phyloP scores from a whole-genome alignment of 2,329 filamentous ascomycete genomes.

The Venturia pyrina region DNA sequence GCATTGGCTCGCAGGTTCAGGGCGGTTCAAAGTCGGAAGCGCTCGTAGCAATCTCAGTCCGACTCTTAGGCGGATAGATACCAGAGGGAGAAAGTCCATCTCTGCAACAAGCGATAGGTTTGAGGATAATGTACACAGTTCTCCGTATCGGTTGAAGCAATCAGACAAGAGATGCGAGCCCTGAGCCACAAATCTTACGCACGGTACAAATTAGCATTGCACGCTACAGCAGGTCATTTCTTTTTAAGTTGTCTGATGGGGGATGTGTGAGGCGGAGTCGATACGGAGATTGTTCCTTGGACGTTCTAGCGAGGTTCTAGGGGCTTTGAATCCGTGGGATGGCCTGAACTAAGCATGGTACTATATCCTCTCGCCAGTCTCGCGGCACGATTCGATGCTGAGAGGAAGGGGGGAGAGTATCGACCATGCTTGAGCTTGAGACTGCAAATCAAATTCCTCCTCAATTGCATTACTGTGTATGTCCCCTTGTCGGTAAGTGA shows the following conservation, averaged over 20 bases:
- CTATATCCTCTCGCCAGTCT: neutral
- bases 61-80: too few species aligned
- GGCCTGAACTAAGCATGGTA: neutral
- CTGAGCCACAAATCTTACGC: neutral
- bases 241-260: neutral
- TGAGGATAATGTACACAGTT: too few species aligned
- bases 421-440: too few species aligned
- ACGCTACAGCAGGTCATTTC: neutral
- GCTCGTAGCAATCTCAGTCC: too few species aligned
- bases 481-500: neutral
- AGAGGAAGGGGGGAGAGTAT: too few species aligned
- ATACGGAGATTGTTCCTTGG: neutral
- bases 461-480: neutral
- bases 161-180: too few species aligned
- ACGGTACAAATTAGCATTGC: neutral
- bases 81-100: too few species aligned
- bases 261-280: neutral
- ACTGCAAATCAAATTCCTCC: too few species aligned
- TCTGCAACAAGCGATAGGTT: too few species aligned
- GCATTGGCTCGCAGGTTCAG: too few species aligned
- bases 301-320: neutral
- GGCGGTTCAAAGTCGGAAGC: too few species aligned
- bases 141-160: too few species aligned
- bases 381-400: neutral
- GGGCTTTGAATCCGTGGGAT: neutral